These are phyloP conservation scores for Eudorina sp. DNA, from an alignment of 139 green algal genomes.

Conservation along the genomic window DNA sequence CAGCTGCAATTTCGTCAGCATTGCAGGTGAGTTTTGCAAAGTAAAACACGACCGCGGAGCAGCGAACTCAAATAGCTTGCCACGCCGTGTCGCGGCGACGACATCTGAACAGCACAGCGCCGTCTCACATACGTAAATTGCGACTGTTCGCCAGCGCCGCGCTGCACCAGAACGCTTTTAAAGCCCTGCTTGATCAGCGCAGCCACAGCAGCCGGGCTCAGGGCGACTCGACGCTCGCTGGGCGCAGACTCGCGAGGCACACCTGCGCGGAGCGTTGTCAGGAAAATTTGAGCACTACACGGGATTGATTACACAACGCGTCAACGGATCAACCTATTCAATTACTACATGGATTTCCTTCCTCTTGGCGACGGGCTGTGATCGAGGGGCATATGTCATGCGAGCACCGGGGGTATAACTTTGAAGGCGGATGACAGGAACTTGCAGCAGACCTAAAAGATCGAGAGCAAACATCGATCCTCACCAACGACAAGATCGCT, in stretches of 20 bases:
- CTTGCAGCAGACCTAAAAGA: not conserved
- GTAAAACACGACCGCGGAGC: too few relatives aligned
- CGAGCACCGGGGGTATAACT: not conserved
- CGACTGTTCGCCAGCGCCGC: constrained; percentile 75
- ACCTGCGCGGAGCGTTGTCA: too few relatives aligned
- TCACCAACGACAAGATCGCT: constrained; percentile 17
- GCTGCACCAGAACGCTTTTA: constrained; percentile 78
- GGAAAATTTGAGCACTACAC: not conserved
- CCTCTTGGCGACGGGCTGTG: too few relatives aligned
- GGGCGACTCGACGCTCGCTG: constrained; percentile 80
- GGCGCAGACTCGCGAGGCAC: constrained; percentile 79
- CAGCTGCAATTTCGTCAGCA: not conserved
- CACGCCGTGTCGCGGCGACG: not conserved
- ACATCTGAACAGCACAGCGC: not conserved
- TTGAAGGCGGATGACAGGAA: not conserved
- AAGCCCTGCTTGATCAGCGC: constrained; percentile 86
- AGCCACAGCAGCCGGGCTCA: constrained; percentile 74
- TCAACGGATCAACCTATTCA: not conserved
- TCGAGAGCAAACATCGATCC: not conserved
- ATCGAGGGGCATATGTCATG: too few relatives aligned
- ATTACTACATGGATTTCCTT: not conserved
- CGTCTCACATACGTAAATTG: constrained; percentile 76
- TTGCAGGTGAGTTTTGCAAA: not conserved
- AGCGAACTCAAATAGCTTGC: not conserved
- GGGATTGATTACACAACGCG: not conserved